Evolutionary conservation across 116 monocot genomes (phyloP), one percentile per base, ranked within the genome.

Genomic region (Iris pallida): DNA sequence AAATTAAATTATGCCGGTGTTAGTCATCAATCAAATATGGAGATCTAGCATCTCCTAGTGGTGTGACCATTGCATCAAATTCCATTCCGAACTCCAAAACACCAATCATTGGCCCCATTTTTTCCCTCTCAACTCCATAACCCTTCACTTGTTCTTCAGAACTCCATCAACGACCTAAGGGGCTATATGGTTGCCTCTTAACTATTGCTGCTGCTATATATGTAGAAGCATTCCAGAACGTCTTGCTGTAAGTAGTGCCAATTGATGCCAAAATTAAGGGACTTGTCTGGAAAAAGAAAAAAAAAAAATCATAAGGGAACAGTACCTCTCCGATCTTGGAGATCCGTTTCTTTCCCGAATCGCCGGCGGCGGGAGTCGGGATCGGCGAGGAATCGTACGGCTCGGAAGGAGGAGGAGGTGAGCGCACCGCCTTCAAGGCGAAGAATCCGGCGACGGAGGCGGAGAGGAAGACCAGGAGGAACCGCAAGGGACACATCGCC

Each of bases 401-500:
- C 8, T 44, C 16, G 13, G 42, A 5, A 6, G 43, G 47, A 19
- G 40, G 20, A 20, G 65, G 40, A 42, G 77, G 5, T 7, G 71
- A 71, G 0, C 70, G 77, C 65, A 77, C 15, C 18, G 77, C 58
- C 58, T 51, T 77, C 77, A 63, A 70, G 5, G 70, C 77, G 49
- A 77, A 43, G 65, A 57, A 65, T 41, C 71, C 77, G 62, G 77
- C 77, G 71, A 77, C 58, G 43, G 65, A 46, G 43, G 77, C 70
- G 5, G 77, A 77, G 48, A 77, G 70, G 77, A 77, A 71, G 48
- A 77, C 20, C 65, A 77, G 77, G 48, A 77, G 52, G 65, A 77
- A 13, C 59, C 77, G 77, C 49, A 77, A 42, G 7, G 77, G 77
- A 57, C 77, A 77, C 77, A 77, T 77, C 7, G 52, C 9, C 8